Evolutionary conservation across 805 yeast genomes (phyloP).

Genomic region (Vanderwaltozyma verrucispora): DNA sequence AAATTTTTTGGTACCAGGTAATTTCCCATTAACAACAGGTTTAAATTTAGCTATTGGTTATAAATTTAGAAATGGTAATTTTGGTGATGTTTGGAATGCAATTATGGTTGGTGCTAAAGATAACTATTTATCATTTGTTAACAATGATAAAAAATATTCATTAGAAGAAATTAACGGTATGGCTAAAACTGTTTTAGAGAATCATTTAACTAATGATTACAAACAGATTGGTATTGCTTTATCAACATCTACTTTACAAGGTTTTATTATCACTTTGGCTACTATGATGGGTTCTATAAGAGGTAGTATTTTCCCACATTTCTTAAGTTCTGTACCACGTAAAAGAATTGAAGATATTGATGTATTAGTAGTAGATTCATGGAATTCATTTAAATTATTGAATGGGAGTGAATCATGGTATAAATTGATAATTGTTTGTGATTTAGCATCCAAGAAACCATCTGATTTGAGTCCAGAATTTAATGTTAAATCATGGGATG

Average conservation of each 20-base stretch:
- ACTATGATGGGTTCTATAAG: slow-evolving; percentile 32
- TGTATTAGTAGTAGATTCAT: slow-evolving; percentile 25
- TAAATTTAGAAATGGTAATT: slow-evolving; percentile 60
- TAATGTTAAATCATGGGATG: slow-evolving; percentile 21
- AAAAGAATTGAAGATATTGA: slow-evolving; percentile 20
- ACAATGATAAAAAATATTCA: slow-evolving; percentile 12
- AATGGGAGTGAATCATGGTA: slow-evolving; percentile 23
- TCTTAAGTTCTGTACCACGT: slow-evolving; percentile 30
- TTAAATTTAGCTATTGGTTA: slow-evolving; percentile 54
- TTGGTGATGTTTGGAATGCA: slow-evolving; percentile 64
- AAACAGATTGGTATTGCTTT: slow-evolving; percentile 23
- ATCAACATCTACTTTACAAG: slow-evolving; percentile 23
- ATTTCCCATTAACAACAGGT: slow-evolving; percentile 59
- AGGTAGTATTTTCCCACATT: slow-evolving; percentile 32
- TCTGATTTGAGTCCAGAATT: not conserved
- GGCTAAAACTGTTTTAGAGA: slow-evolving; percentile 10
- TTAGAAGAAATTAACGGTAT: slow-evolving; percentile 17
- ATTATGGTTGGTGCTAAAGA: slow-evolving; percentile 26
- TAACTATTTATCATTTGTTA: slow-evolving; percentile 15
- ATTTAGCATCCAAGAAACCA: slow-evolving; percentile 5
- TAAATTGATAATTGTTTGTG: slow-evolving; percentile 27
- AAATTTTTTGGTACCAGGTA: slow-evolving; percentile 64
- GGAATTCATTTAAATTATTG: slow-evolving; percentile 15
- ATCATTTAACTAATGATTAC: slow-evolving; percentile 6
- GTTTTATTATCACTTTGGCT: slow-evolving; percentile 33